phyloP scores from a whole-genome alignment of 2,329 filamentous ascomycete species.

The Sporothrix euskadiensis region DNA sequence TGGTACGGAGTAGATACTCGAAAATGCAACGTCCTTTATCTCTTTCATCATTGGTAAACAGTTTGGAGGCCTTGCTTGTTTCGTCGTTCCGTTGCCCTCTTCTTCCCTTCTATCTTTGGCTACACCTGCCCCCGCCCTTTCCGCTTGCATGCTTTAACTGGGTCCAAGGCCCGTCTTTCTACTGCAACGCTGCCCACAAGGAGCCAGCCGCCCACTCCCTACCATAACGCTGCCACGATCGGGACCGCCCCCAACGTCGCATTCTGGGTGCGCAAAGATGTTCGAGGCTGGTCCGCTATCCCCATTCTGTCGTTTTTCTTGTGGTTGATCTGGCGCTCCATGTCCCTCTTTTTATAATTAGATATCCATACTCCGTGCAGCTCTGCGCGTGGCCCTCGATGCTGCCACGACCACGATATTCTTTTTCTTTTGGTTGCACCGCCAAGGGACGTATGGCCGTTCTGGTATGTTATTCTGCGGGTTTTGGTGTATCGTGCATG shows the following conservation, averaged over 20 bases:
- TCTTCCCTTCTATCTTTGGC: not conserved
- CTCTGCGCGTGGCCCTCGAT: not conserved
- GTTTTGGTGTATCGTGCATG: not conserved
- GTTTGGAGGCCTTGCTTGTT: not conserved
- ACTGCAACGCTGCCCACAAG: slow-evolving; percentile 1
- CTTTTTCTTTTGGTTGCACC: not conserved
- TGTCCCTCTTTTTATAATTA: not conserved
- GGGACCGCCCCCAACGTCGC: slow-evolving; percentile 20
- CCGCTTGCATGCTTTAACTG: not conserved
- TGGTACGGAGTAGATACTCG: not conserved
- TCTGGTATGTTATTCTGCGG: not conserved
- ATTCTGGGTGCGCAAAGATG: not conserved
- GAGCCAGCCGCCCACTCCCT: not conserved
- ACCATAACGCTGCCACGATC: slow-evolving; percentile 14
- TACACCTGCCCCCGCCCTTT: slow-evolving; percentile 1
- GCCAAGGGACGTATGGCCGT: not conserved
- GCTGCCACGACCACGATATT: slow-evolving; percentile 2
- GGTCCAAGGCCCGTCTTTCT: not conserved
- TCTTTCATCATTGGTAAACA: not conserved
- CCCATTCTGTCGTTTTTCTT: not conserved
- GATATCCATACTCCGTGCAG: not conserved
- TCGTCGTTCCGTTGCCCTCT: not conserved
- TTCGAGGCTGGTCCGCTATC: not conserved
- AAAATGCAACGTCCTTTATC: not conserved
- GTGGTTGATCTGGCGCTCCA: not conserved